Percentiles rank a stretch among this genome's conserved stretches.
Evolutionary conservation across 345 rosid species (phyloP).

Genomic region (Murraya paniculata): DNA sequence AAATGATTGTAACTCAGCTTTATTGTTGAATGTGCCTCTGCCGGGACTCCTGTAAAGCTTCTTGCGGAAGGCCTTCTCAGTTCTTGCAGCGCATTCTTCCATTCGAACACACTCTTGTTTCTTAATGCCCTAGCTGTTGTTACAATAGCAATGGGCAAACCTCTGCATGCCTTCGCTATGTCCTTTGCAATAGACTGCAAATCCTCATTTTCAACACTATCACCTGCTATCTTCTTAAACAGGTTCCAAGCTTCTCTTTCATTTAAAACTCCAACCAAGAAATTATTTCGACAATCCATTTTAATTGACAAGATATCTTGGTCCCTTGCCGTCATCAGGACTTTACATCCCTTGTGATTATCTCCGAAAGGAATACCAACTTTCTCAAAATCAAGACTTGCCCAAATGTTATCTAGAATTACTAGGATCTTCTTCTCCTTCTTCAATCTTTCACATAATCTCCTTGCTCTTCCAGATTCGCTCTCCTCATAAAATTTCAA

Average conservation of each 20-base stretch:
- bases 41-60: background rate
- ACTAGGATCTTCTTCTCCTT: slow-evolving; percentile 11
- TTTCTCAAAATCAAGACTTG: slow-evolving; percentile 7
- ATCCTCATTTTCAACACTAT: background rate
- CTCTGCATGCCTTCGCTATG: slow-evolving; percentile 20
- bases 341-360: slow-evolving; percentile 20
- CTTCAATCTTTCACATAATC: slow-evolving; percentile 4
- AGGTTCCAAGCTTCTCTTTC: slow-evolving; percentile 29
- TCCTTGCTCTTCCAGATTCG: background rate
- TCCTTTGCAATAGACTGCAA: slow-evolving; percentile 14
- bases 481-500: slow-evolving; percentile 1
- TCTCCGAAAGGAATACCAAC: slow-evolving; percentile 30
- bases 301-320: background rate
- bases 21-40: background rate
- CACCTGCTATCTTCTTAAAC: slow-evolving; percentile 22
- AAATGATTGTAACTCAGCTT: slow-evolving; percentile 26
- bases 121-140: slow-evolving; percentile 19
- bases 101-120: background rate
- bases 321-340: slow-evolving; percentile 21
- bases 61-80: background rate
- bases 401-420: slow-evolving; percentile 24
- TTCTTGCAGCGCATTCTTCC: slow-evolving; percentile 26
- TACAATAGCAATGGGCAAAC: slow-evolving; percentile 27
- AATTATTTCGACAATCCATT: slow-evolving; percentile 12
- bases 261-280: background rate